These are phyloP conservation scores for Actinomortierella wolfii DNA, from an alignment of 371 early-diverging fungal species.

Conservation along the genomic window DNA sequence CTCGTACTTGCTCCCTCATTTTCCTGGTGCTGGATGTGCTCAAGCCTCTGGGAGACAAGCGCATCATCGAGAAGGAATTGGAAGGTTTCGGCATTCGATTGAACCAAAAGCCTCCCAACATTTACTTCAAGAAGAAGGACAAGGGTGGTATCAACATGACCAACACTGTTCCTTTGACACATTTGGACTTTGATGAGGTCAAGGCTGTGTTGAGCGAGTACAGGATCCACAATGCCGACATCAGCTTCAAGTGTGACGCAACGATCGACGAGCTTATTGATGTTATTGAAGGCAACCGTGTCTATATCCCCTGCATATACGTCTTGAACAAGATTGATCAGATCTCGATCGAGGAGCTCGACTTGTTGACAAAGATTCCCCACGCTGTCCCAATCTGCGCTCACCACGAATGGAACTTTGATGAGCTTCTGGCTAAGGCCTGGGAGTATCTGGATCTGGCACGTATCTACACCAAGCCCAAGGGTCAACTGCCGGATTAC, in stretches of 20 bases:
- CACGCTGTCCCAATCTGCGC: constrained; percentile 98
- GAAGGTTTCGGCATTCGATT: constrained; percentile 99
- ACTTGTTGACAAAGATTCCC: constrained; percentile 96
- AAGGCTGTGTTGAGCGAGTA: constrained; percentile 92
- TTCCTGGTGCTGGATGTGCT: constrained; percentile 96
- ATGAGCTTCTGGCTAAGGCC: constrained; percentile 95
- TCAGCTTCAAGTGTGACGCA: constrained; percentile 87
- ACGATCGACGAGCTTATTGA: constrained; percentile 96
- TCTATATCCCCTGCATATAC: constrained; percentile 85
- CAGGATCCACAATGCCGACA: constrained; percentile 92
- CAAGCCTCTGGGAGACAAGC: constrained; percentile 94
- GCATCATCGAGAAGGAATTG: constrained; percentile 96
- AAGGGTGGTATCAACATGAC: constrained; percentile 94
- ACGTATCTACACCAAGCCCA: constrained; percentile 97
- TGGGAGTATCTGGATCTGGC: constrained; percentile 76
- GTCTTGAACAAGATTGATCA: constrained; percentile 97
- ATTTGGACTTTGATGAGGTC: constrained; percentile 85
- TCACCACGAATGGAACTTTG: constrained; percentile 99
- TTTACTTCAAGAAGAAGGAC: constrained; percentile 92
- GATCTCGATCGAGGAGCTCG: constrained; percentile 92
- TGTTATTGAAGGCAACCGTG: constrained; percentile 88
- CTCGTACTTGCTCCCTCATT: constrained; percentile 94
- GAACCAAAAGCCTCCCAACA: constrained; percentile 96
- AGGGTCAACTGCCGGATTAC: constrained; percentile 98
- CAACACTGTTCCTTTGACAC: constrained; percentile 84